Base-by-base conservation (phyloP, 257 asterid genomes). In the Datura wrightii region DNA sequence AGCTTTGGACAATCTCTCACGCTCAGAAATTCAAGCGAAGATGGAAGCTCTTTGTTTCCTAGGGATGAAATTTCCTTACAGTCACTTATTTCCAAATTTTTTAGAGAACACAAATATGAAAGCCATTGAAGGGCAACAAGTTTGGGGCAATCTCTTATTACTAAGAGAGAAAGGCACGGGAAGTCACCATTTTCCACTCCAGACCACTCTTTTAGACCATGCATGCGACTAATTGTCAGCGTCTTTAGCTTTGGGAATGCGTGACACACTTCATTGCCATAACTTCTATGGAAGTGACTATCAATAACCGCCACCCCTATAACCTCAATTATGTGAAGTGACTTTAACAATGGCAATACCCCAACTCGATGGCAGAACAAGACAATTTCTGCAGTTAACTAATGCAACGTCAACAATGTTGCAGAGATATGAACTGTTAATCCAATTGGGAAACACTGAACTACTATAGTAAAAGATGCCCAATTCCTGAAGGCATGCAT, bases 381-480 rank as follows among this genome's bases (percentile, higher is more conserved):
- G 76, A 74, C 95, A 92, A 54, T 89, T 85, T 76, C 54, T 85
- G 89, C 92, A 92, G 74, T 76, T 85, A 85, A 83, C 74, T 44
- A 89, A 82, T 18, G 89, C 88, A 14, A 89, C 87, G 81, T 80
- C 85, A 65, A 85, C 34, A 58, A 90, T 86, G 36, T 87, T 71
- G 8, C 58, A 19, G 56, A 85, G 90, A 8, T 89, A 86, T 83
- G 91, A 92, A 46, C 88, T 82, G 86, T 82, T 84, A 19, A 92
- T 89, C 95, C 93, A 92, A 8, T 85, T 67, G 1, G 93, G 91
- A 85, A 89, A 89, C 37, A 50, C 70, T 55, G 82, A 86, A 80
- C 93, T 92, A 24, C 85, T 58, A 81, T 83, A 92, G 82, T 3
- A 69, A 63, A 84, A 39, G 39, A 92, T 62, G 50, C 52, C 76